Conservation (phyloP, 2,329 filamentous ascomycete species). For the Phaeosphaeriaceae sp. region DNA sequence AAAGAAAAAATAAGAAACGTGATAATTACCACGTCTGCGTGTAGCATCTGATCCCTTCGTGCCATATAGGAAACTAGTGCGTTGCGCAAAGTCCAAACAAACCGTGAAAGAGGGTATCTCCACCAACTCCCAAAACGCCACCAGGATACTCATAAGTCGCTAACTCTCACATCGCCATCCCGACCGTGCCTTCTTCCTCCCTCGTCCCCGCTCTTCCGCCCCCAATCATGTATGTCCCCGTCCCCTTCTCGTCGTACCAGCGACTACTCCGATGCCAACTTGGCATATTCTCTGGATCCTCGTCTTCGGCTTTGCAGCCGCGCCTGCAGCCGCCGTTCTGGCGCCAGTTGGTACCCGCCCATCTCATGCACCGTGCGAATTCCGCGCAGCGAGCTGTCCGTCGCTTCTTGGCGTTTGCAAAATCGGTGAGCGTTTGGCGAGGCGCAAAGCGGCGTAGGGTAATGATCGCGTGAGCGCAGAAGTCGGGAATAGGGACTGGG, state of each 20-base stretch:
- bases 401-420: constrained; percentile 29
- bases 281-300: constrained; percentile 39
- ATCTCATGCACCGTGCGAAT: constrained; percentile 44
- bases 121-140: constrained; percentile 1
- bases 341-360: constrained; percentile 27
- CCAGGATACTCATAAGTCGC: no score
- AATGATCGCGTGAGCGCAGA: constrained; percentile 41
- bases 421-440: constrained; percentile 32
- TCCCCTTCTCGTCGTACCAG: constrained; percentile 38
- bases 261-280: constrained; percentile 43
- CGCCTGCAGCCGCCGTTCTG: constrained; percentile 36
- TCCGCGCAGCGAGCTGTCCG: constrained; percentile 29
- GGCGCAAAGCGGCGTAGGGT: constrained; percentile 37
- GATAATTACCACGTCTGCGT: no score
- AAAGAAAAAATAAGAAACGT: no score
- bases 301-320: constrained; percentile 43
- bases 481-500: constrained; percentile 32
- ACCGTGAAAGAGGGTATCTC: neutral
- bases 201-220: constrained; percentile 23
- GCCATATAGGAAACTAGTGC: neutral
- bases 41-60: no score
- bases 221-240: constrained; percentile 40
- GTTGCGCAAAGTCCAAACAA: neutral
- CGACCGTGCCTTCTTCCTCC: neutral
- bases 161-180: constrained; percentile 5